These are phyloP conservation scores for Salix arbutifolia DNA, from an alignment of 345 rosid species.

Conservation along the genomic window DNA sequence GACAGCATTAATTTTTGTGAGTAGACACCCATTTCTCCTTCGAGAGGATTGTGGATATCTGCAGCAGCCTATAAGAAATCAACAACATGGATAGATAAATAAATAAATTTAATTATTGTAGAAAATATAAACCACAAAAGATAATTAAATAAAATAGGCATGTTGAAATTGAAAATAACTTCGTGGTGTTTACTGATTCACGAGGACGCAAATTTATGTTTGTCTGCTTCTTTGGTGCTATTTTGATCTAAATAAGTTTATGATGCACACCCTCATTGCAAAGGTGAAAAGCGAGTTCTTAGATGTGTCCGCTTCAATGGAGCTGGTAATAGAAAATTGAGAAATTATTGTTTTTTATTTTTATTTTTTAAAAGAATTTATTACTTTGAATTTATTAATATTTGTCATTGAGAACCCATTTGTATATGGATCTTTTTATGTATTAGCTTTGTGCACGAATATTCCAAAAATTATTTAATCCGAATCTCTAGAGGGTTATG, in stretches of 20 bases:
- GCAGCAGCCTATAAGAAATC: slow-evolving; percentile 37
- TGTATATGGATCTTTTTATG: too few relatives aligned
- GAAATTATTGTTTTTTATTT: too few relatives aligned
- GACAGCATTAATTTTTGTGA: slow-evolving; percentile 15
- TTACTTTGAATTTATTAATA: too few relatives aligned
- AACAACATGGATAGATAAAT: not conserved
- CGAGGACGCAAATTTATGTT: not conserved
- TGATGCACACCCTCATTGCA: not conserved
- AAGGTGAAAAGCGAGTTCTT: not conserved
- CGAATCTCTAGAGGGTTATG: too few relatives aligned
- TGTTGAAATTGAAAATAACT: too few relatives aligned
- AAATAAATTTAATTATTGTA: not conserved
- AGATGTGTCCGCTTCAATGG: not conserved
- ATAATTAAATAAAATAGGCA: too few relatives aligned
- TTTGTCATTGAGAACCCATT: not conserved
- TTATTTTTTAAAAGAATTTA: too few relatives aligned
- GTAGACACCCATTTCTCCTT: slow-evolving; percentile 38
- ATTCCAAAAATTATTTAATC: too few relatives aligned
- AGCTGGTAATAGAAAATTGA: not conserved
- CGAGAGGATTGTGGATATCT: slow-evolving; percentile 46
- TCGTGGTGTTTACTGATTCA: not conserved
- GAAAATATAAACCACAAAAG: too few relatives aligned
- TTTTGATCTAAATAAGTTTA: too few relatives aligned
- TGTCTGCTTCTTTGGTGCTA: not conserved
- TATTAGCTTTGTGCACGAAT: too few relatives aligned